Conservation (phyloP, 2,329 filamentous ascomycete species). For the Tolypocladium sp. region DNA sequence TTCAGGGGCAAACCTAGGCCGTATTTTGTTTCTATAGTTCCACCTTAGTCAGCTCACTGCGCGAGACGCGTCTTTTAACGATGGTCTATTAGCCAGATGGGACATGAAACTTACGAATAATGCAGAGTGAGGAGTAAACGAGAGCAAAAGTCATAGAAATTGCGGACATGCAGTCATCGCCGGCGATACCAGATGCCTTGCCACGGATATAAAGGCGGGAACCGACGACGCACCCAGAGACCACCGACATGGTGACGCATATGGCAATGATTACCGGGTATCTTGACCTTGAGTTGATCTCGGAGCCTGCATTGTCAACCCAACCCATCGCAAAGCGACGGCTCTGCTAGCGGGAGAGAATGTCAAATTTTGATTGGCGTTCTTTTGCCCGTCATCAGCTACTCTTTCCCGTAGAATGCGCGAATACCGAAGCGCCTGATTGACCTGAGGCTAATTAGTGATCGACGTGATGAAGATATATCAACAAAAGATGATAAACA, state of each 20-base stretch:
- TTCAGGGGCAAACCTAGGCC: slow-evolving; percentile 39
- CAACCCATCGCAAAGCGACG: too few relatives aligned
- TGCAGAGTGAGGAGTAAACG: slow-evolving; percentile 39
- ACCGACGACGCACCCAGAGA: slow-evolving; percentile 31
- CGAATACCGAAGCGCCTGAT: too few relatives aligned
- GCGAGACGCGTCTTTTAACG: neutral
- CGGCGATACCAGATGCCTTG: slow-evolving; percentile 30
- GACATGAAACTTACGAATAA: slow-evolving; percentile 32
- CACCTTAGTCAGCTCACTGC: too few relatives aligned
- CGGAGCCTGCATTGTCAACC: slow-evolving; percentile 38
- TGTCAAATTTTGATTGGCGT: too few relatives aligned
- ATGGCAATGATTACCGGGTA: slow-evolving; percentile 39
- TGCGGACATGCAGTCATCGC: slow-evolving; percentile 35
- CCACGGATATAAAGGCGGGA: slow-evolving; percentile 32
- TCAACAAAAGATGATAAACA: too few relatives aligned
- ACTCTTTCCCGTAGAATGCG: too few relatives aligned
- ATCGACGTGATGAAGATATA: too few relatives aligned
- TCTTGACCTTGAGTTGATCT: slow-evolving; percentile 35
- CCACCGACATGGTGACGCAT: slow-evolving; percentile 30
- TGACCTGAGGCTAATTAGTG: too few relatives aligned
- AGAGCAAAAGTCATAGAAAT: slow-evolving; percentile 35
- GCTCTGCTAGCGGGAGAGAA: too few relatives aligned
- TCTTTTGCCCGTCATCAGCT: too few relatives aligned
- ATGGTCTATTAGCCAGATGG: neutral
- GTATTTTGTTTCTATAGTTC: slow-evolving; percentile 36